phyloP scores from a whole-genome alignment of 306 rosid genomes.

The Arachis stenosperma region DNA sequence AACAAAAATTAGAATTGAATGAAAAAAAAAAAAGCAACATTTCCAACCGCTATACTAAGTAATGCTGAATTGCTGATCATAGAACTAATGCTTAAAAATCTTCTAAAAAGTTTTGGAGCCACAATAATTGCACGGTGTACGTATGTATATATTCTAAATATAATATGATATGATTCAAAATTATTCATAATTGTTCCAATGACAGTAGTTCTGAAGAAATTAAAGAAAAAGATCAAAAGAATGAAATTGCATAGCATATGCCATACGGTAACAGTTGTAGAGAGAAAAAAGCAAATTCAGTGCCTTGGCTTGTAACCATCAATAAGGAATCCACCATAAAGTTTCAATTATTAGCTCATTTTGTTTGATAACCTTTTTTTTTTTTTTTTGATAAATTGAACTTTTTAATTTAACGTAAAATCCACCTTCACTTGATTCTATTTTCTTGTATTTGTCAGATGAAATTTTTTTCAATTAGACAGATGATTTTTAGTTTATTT shows the following conservation, averaged over 20 bases:
- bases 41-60: background rate
- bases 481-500: too few species aligned
- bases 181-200: too few species aligned
- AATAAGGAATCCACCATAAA: slow-evolving; percentile 25
- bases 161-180: too few species aligned
- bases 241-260: too few species aligned
- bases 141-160: background rate
- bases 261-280: too few species aligned
- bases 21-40: background rate
- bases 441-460: too few species aligned
- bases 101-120: background rate
- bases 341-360: slow-evolving; percentile 31
- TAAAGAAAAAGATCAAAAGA: too few species aligned
- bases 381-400: background rate
- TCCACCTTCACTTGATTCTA: background rate
- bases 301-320: background rate
- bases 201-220: too few species aligned
- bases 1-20: background rate
- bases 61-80: background rate
- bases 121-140: background rate
- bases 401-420: background rate
- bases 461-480: too few species aligned
- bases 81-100: background rate
- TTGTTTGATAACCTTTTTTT: slow-evolving; percentile 4
- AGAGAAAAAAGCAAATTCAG: background rate